Conservation (phyloP, 1,284 basidiomycete species). For the Naganishia sp. region DNA sequence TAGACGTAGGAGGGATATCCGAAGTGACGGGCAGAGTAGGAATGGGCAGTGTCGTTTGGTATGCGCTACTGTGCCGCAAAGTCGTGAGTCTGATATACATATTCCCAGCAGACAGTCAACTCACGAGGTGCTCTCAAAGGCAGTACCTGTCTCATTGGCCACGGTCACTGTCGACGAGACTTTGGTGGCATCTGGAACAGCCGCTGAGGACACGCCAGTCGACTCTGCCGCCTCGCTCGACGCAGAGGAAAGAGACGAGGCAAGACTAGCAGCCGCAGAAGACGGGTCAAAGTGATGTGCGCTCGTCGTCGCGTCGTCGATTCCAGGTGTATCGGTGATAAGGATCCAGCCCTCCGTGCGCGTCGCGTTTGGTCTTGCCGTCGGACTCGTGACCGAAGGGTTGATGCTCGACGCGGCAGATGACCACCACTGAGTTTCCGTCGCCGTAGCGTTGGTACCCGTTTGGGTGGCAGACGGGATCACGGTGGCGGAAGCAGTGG, state of each 20-base stretch:
- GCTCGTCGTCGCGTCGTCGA: conserved; percentile 12
- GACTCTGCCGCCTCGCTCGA: neutral
- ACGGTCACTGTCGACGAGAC: neutral
- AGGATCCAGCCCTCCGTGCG: conserved; percentile 17
- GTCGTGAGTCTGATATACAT: conserved; percentile 4
- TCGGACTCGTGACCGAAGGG: conserved; percentile 19
- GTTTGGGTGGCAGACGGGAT: conserved; percentile 18
- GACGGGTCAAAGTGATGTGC: conserved; percentile 30
- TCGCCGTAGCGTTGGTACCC: neutral
- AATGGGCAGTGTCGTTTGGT: neutral
- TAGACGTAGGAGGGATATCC: neutral
- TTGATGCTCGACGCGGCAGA: neutral
- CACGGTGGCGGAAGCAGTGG: conserved; percentile 36
- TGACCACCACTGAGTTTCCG: conserved; percentile 33
- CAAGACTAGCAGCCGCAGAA: conserved; percentile 1
- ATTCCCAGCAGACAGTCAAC: neutral
- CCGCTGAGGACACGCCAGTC: conserved; percentile 15
- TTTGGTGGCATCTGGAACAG: conserved; percentile 1
- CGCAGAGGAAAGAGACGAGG: conserved; percentile 13
- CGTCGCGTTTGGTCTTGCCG: conserved; percentile 28
- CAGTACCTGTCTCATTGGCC: neutral
- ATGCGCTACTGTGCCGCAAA: conserved; percentile 12
- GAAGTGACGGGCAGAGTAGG: neutral
- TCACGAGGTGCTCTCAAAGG: neutral
- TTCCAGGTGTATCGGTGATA: conserved; percentile 19